A percentile compares a stretch with the other conserved stretches of the same genome.
Conservation (phyloP, 495 filamentous ascomycete species). For the Lasiosphaeria ovina region DNA sequence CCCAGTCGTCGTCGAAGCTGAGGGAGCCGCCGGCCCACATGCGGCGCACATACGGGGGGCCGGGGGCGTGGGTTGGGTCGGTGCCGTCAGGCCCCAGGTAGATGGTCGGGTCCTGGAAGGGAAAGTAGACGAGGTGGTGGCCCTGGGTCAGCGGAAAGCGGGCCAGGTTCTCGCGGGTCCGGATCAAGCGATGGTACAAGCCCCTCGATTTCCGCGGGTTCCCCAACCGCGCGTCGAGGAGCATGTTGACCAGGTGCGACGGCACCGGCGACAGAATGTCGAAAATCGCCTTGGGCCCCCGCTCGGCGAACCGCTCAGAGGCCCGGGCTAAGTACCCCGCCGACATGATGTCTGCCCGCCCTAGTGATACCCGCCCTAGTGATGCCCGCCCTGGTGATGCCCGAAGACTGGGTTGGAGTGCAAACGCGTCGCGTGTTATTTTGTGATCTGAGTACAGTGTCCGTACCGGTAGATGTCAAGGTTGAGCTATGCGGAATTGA, state of each 20-base stretch:
- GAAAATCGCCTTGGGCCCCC: constrained; percentile 53
- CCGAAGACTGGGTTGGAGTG: too few species aligned
- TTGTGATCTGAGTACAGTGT: too few species aligned
- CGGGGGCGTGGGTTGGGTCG: constrained; percentile 66
- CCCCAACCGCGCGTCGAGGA: constrained; percentile 60
- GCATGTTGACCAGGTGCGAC: constrained; percentile 62
- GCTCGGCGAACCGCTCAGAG: constrained; percentile 29
- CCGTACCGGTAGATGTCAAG: too few species aligned
- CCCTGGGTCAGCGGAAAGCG: constrained; percentile 52
- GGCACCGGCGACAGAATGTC: constrained; percentile 65
- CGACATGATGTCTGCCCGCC: background rate
- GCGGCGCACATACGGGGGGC: constrained; percentile 60
- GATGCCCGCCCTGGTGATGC: background rate
- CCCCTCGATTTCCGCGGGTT: too few species aligned
- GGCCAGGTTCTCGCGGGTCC: too few species aligned
- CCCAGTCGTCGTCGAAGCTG: constrained; percentile 24
- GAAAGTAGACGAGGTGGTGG: constrained; percentile 74
- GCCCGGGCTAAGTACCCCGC: constrained; percentile 16
- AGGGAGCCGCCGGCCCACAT: constrained; percentile 78
- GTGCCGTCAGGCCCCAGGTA: constrained; percentile 68
- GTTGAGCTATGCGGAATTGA: too few species aligned
- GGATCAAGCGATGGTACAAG: too few species aligned
- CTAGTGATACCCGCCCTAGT: too few species aligned
- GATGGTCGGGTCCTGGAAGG: constrained; percentile 52
- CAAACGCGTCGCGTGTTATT: too few species aligned